Conservation (phyloP, 495 filamentous ascomycete species). For the Neurospora intermedia region DNA sequence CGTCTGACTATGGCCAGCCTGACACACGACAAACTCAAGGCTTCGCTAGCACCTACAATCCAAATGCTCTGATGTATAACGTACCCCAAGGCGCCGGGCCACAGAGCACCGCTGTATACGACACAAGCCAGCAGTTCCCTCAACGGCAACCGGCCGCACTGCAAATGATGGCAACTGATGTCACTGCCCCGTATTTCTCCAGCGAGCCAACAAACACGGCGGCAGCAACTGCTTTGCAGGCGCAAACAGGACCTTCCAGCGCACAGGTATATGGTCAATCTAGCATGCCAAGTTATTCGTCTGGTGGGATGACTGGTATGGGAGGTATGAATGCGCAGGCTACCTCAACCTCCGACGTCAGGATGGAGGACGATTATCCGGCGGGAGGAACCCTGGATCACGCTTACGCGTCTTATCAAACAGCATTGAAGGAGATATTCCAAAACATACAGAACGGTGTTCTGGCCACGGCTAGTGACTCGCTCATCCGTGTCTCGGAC, state of each 20-base stretch:
- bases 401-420: slow-evolving; percentile 66
- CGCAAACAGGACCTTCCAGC: slow-evolving; percentile 28
- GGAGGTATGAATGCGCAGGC: slow-evolving; percentile 31
- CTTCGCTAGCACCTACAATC: slow-evolving; percentile 38
- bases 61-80: slow-evolving; percentile 66
- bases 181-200: slow-evolving; percentile 66
- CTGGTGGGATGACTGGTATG: slow-evolving; percentile 28
- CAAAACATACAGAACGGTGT: slow-evolving; percentile 62
- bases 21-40: slow-evolving; percentile 41
- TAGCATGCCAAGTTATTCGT: slow-evolving; percentile 34
- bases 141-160: slow-evolving; percentile 71
- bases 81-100: slow-evolving; percentile 57
- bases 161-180: slow-evolving; percentile 61
- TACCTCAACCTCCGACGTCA: slow-evolving; percentile 28
- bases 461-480: slow-evolving; percentile 60
- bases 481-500: slow-evolving; percentile 67
- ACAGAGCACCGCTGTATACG: slow-evolving; percentile 53
- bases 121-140: slow-evolving; percentile 67
- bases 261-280: slow-evolving; percentile 42
- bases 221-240: slow-evolving; percentile 36
- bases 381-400: slow-evolving; percentile 39
- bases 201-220: slow-evolving; percentile 57
- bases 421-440: slow-evolving; percentile 61
- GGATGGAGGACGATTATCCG: slow-evolving; percentile 33
- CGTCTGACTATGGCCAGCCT: slow-evolving; percentile 35